phyloP scores from a whole-genome alignment of 768 basidiomycete species.

The Collybia nuda region DNA sequence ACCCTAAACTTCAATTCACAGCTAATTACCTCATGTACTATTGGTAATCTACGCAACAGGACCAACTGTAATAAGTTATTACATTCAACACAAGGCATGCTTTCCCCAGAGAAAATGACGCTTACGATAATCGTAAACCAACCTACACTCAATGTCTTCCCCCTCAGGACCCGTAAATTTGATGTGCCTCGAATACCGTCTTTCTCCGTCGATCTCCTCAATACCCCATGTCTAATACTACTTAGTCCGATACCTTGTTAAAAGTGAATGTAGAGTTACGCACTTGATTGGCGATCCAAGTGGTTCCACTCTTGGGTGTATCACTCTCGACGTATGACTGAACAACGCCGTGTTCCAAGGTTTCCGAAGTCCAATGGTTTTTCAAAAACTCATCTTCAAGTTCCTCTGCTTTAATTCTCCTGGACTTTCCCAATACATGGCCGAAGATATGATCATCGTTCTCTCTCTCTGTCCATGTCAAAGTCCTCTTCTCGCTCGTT shows the following conservation, averaged over 20 bases:
- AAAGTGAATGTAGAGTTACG: conserved; percentile 4
- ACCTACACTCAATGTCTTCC: conserved; percentile 52
- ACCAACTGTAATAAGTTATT: neutral
- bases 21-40: neutral
- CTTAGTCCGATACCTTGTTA: neutral
- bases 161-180: conserved; percentile 61
- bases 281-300: conserved; percentile 70
- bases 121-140: conserved; percentile 73
- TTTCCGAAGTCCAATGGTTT: conserved; percentile 40
- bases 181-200: conserved; percentile 60
- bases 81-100: neutral
- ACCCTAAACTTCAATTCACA: neutral
- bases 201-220: conserved; percentile 54
- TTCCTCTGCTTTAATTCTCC: conserved; percentile 48
- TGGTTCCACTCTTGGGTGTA: conserved; percentile 55
- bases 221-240: conserved; percentile 59
- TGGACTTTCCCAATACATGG: conserved; percentile 48
- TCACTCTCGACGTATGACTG: conserved; percentile 56
- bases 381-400: conserved; percentile 44
- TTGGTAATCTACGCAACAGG: neutral
- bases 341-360: conserved; percentile 40
- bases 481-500: conserved; percentile 53
- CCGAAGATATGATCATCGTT: conserved; percentile 67
- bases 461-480: conserved; percentile 55
- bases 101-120: neutral